Base-by-base conservation (phyloP, 345 rosid genomes). In the Gossypium herbaceum region DNA sequence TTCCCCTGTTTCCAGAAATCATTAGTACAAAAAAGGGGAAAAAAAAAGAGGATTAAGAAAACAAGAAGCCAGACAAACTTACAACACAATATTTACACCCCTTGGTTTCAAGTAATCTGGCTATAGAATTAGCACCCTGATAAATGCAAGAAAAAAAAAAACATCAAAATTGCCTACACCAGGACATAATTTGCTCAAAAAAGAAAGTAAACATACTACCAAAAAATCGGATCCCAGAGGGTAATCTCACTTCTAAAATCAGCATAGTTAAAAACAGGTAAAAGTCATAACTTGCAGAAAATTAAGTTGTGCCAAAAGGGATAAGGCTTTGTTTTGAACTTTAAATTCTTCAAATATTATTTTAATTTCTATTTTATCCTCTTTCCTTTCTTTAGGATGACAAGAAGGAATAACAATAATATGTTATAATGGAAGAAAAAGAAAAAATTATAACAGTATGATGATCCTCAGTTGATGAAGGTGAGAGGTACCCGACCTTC, bases 21-120 rank as follows among this genome's bases (percentile, higher is more conserved):
- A 74, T 34, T 27, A 71, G 63, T 52, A 7, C 22, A 50, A 76
- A 51, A 59, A 27, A 24, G 64, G 13, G 24, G 9, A 2, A 9
- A 29, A 17, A 50, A 11, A 58, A 56, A 27, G 70, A 55, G 68
- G 60, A 79, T 77, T 20, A 39, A 67, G 43, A 61, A 50, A 47
- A 44, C 68, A 48, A 65, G 72, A 47, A 71, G 62, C 54, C 16
- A 71, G 62, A 68, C 41, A 79, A 72, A 87, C 97, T 88, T 85
- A 93, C 94, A 15, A 17, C 72, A 84, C 99, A 95, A 75, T 95
- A 93, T 74, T 88, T 87, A 88, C 99, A 95, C 71, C 86, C 87
- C 51, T 72, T 79, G 44, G 80, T 77, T 71, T 69, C 77, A 47
- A 51, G 80, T 75, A 75, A 81, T 82, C 63, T 85, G 19, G 79